Evolutionary conservation across 2,329 filamentous ascomycete species (phyloP).

Genomic region (Fusarium neocosmosporiellum): DNA sequence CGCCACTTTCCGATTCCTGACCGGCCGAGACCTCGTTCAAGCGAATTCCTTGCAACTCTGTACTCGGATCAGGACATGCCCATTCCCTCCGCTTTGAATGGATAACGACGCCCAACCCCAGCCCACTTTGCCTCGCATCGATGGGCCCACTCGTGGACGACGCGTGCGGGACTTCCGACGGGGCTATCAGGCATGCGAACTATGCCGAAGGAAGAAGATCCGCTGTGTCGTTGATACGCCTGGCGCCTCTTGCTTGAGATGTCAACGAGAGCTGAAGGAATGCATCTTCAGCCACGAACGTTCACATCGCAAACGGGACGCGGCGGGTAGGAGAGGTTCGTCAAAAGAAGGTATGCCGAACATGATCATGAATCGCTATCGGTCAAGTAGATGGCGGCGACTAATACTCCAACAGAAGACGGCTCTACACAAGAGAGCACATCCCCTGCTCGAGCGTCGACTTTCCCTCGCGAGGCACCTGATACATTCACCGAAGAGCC

Average conservation of each 20-base stretch:
- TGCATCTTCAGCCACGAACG: conserved; percentile 24
- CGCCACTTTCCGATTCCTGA: conserved; percentile 12
- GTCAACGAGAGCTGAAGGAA: conserved; percentile 17
- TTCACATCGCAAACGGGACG: conserved; percentile 4
- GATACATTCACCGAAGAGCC: background rate
- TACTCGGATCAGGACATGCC: background rate
- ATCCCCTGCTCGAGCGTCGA: background rate
- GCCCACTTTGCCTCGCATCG: background rate
- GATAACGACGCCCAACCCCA: background rate
- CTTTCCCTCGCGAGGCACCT: background rate
- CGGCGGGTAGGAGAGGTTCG: background rate
- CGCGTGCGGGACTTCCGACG: conserved; percentile 28
- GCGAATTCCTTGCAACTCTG: background rate
- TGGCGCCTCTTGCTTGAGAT: conserved; percentile 19
- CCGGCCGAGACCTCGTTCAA: background rate
- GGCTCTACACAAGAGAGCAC: background rate
- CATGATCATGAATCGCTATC: background rate
- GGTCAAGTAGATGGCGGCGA: background rate
- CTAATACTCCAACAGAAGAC: background rate
- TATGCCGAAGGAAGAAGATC: conserved; percentile 33
- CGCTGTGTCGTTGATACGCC: conserved; percentile 20
- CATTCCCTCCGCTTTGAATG: background rate
- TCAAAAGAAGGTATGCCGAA: background rate
- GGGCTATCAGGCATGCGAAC: conserved; percentile 28
- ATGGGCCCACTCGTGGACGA: background rate